Percentiles rank a stretch among this genome's conserved stretches.
Conservation (phyloP, 2,329 filamentous ascomycete genomes). For the Pseudodiploospora longispora region DNA sequence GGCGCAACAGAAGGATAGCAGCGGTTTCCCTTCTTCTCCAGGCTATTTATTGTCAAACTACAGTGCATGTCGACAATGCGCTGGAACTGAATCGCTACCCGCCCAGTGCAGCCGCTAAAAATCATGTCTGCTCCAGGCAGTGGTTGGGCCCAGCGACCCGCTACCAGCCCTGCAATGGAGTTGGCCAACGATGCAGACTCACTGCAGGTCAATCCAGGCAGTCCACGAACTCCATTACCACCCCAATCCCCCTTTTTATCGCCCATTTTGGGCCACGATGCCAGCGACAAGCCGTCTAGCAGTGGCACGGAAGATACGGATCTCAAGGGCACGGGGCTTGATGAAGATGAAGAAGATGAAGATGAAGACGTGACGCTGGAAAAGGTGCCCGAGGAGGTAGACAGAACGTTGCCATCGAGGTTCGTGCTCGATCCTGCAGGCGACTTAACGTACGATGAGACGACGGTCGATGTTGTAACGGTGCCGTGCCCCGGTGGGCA, state of each 20-base stretch:
- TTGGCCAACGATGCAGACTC: slow-evolving; percentile 17
- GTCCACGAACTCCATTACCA: slow-evolving; percentile 15
- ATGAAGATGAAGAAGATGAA: neutral
- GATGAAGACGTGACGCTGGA: neutral
- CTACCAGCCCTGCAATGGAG: slow-evolving; percentile 6
- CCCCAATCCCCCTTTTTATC: slow-evolving; percentile 4
- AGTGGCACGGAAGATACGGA: slow-evolving; percentile 9
- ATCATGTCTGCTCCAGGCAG: slow-evolving; percentile 13
- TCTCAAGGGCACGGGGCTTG: slow-evolving; percentile 1
- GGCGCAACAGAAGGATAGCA: too few relatives aligned
- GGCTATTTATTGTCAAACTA: too few relatives aligned
- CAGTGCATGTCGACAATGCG: too few relatives aligned
- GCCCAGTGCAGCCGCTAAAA: neutral
- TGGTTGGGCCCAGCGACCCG: slow-evolving; percentile 4
- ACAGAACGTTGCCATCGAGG: slow-evolving; percentile 9
- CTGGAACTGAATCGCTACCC: too few relatives aligned
- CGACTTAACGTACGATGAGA: slow-evolving; percentile 39
- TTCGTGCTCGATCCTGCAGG: slow-evolving; percentile 29
- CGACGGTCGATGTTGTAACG: slow-evolving; percentile 44
- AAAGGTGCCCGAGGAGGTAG: neutral
- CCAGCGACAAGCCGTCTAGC: slow-evolving; percentile 5
- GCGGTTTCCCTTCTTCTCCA: too few relatives aligned
- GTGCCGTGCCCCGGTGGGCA: slow-evolving; percentile 47
- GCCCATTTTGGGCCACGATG: neutral
- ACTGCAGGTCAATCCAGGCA: slow-evolving; percentile 19